Base-by-base conservation (phyloP, 371 early-diverging fungal species). In the Mucor piriformis region DNA sequence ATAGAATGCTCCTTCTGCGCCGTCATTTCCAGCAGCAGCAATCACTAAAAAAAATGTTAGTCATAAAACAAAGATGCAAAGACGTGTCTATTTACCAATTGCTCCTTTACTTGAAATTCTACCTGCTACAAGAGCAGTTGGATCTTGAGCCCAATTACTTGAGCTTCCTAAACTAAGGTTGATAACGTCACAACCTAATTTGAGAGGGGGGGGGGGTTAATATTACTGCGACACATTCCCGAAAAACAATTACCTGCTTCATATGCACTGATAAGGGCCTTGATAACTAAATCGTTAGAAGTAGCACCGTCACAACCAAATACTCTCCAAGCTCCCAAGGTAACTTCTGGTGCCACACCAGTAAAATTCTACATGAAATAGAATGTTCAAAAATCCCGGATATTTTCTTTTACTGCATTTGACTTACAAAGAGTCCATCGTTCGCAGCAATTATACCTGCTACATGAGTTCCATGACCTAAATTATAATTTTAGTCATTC, bases 101-200 rank as follows among this genome's bases (percentile, higher is more conserved):
- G 68, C 63, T 23, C 77, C 77, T 21, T 57, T 57, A 7, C 50
- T 49, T 5, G 74, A 54, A 35, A 90, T 74, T 3, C 76, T 68
- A 37, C 83, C 63, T 3, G 84, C 85, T 0, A 83, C 76, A 6
- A 73, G 64, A 0, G 88, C 70, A 13, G 77, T 66, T 11, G 84
- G 74, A 59, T 82, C 80, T 32, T 85, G 79, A 46, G 69, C 63
- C 84, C 85, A 90, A 38, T 74, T 79, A 57, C 79, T 78, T 13
- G 80, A 74, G 6, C 79, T 80, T 27, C 94, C 94, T 43, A 93
- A 63, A 59, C 89, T 89, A 58, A 93, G 74, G 69, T 85, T 90
- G 56, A 90, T 86, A 18, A 90, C 63, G 38, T 89, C 79, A 64
- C 75, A 78, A 16, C 75, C 76, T 75, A 35, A 33, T 49, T 16